Conservation (phyloP, 2,329 filamentous ascomycete species). For the Sodiomyces alkalinus region DNA sequence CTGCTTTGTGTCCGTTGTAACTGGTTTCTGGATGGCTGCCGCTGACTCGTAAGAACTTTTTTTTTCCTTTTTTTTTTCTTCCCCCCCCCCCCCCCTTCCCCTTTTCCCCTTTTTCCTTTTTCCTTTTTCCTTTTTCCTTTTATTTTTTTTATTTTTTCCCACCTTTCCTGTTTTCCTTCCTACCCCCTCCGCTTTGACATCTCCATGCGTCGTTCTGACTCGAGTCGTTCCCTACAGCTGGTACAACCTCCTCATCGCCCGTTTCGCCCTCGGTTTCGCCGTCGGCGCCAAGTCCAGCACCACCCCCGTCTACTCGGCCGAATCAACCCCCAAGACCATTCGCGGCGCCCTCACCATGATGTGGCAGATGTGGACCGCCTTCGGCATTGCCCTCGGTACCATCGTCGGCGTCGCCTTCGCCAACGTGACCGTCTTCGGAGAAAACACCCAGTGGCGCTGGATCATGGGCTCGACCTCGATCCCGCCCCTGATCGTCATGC, state of each 20-base stretch:
- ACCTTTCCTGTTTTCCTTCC: rapidly evolving
- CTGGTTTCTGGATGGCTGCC: constrained; percentile 39
- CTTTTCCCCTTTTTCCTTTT: constrained; percentile 17
- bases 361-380: constrained; percentile 17
- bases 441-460: constrained; percentile 17
- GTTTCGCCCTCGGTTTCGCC: constrained; percentile 20
- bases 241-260: constrained; percentile 15
- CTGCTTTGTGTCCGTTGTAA: constrained; percentile 35
- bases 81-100: rapidly evolving
- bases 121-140: too few relatives aligned
- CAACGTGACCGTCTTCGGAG: constrained; percentile 16
- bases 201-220: constrained; percentile 19
- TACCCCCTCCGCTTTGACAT: too few relatives aligned
- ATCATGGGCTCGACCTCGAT: constrained; percentile 36
- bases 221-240: constrained; percentile 22
- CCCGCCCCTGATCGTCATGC: constrained; percentile 33
- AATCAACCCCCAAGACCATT: constrained; percentile 21
- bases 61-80: too few relatives aligned
- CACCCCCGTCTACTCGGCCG: constrained; percentile 19
- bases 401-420: constrained; percentile 17
- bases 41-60: constrained; percentile 31
- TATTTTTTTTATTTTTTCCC: too few relatives aligned
- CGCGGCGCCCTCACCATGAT: constrained; percentile 23
- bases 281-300: constrained; percentile 21
- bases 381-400: constrained; percentile 25